A percentile compares a stretch with the other conserved stretches of the same genome.
Conservation (phyloP, 2,329 filamentous ascomycete genomes). For the Neurospora crassa region DNA sequence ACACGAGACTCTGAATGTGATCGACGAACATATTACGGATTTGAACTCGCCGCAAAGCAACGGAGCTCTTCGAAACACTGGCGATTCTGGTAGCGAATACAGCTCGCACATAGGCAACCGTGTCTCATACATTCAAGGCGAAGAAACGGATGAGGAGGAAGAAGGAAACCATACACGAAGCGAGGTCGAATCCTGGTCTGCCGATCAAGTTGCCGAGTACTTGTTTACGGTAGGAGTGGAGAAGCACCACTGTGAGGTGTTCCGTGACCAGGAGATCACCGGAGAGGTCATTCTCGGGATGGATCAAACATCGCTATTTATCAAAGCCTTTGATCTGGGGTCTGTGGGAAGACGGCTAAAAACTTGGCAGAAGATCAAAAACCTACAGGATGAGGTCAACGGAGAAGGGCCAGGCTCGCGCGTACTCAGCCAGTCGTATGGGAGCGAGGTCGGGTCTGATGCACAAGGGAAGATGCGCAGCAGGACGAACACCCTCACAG, state of each 20-base stretch:
- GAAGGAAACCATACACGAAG: constrained; percentile 54
- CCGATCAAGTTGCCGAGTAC: constrained; percentile 79
- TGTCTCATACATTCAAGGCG: constrained; percentile 83
- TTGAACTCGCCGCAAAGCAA: constrained; percentile 39
- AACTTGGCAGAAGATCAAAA: constrained; percentile 95
- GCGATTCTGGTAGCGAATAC: constrained; percentile 84
- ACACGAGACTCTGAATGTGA: constrained; percentile 20
- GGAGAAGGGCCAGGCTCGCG: constrained; percentile 33
- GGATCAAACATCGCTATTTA: constrained; percentile 89
- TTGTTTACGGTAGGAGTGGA: constrained; percentile 80
- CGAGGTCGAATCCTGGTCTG: constrained; percentile 72
- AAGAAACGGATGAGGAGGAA: constrained; percentile 93
- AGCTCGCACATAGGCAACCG: constrained; percentile 69
- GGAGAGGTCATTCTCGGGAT: constrained; percentile 89
- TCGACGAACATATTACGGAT: constrained; percentile 19
- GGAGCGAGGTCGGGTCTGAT: constrained; percentile 50
- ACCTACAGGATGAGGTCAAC: constrained; percentile 78
- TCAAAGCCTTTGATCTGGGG: constrained; percentile 90
- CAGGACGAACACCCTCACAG: constrained; percentile 47
- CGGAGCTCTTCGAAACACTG: constrained; percentile 44
- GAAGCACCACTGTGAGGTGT: constrained; percentile 83
- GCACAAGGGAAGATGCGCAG: constrained; percentile 40
- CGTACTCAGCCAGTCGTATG: constrained; percentile 46
- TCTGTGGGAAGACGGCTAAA: constrained; percentile 82
- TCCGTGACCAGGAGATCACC: constrained; percentile 89